These are phyloP conservation scores for Talaromyces wortmannii DNA, from an alignment of 495 filamentous ascomycete genomes.

Conservation along the genomic window DNA sequence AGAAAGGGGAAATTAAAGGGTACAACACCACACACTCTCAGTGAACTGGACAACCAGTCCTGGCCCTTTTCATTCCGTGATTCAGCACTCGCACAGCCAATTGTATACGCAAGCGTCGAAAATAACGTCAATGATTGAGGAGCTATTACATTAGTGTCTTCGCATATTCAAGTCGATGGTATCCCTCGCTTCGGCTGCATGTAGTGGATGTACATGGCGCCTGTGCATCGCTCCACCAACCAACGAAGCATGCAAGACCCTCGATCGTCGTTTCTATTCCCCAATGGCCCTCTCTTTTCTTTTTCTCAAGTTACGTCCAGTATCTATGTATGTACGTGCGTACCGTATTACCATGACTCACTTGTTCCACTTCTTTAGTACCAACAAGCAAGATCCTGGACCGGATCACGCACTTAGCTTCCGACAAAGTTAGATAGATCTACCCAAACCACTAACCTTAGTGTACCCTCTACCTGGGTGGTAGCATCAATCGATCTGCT, in stretches of 20 bases:
- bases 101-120: neutral
- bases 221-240: neutral
- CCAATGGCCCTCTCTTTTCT: neutral
- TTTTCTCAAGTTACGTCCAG: neutral
- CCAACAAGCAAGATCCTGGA: neutral
- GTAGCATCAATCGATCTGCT: neutral
- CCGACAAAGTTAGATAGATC: neutral
- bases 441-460: neutral
- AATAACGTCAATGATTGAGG: neutral
- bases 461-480: neutral
- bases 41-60: neutral
- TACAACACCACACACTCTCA: neutral
- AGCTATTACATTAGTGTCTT: neutral
- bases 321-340: too few species aligned
- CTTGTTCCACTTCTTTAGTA: neutral
- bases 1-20: neutral
- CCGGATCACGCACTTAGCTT: neutral
- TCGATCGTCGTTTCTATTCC: neutral
- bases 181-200: conserved; percentile 2
- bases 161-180: neutral
- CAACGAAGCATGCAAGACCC: neutral
- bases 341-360: too few species aligned
- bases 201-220: neutral
- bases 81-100: neutral
- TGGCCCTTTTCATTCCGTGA: neutral